A percentile compares a stretch with the other conserved stretches of the same genome.
phyloP scores from a whole-genome alignment of 2,329 filamentous ascomycete species.

The Fusarium equiseti region DNA sequence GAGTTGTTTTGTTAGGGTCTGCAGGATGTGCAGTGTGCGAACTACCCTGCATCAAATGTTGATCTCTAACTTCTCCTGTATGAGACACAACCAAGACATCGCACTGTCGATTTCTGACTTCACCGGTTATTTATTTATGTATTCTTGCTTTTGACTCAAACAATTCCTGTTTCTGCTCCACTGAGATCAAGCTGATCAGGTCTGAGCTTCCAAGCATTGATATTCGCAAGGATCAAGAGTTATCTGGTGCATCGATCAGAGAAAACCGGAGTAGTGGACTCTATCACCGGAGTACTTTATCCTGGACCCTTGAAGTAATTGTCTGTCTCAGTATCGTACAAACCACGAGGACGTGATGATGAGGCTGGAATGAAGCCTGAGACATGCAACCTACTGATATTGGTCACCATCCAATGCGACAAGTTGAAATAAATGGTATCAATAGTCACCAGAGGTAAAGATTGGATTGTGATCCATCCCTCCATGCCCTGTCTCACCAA shows the following conservation, averaged over 20 bases:
- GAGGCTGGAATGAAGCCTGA: constrained; percentile 29
- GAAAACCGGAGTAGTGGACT: background rate
- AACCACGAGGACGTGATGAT: background rate
- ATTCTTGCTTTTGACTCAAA: background rate
- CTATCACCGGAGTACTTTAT: background rate
- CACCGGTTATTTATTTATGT: background rate
- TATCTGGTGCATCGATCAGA: background rate
- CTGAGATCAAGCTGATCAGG: background rate
- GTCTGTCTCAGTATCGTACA: background rate
- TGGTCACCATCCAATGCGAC: background rate
- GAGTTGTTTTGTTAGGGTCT: background rate
- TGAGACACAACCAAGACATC: background rate
- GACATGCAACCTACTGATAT: constrained; percentile 8
- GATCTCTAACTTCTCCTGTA: background rate
- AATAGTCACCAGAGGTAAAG: background rate
- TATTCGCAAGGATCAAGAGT: background rate
- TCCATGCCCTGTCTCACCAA: constrained; percentile 4
- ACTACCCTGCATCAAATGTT: constrained; percentile 30
- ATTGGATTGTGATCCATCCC: constrained; percentile 14
- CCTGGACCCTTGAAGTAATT: constrained; percentile 7
- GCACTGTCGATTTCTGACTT: background rate
- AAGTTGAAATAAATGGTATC: background rate
- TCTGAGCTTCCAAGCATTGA: background rate
- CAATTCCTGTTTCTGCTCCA: background rate
- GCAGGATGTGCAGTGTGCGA: constrained; percentile 10